phyloP scores from a whole-genome alignment of 2,329 filamentous ascomycete genomes.

The Lachnellula hyalina region DNA sequence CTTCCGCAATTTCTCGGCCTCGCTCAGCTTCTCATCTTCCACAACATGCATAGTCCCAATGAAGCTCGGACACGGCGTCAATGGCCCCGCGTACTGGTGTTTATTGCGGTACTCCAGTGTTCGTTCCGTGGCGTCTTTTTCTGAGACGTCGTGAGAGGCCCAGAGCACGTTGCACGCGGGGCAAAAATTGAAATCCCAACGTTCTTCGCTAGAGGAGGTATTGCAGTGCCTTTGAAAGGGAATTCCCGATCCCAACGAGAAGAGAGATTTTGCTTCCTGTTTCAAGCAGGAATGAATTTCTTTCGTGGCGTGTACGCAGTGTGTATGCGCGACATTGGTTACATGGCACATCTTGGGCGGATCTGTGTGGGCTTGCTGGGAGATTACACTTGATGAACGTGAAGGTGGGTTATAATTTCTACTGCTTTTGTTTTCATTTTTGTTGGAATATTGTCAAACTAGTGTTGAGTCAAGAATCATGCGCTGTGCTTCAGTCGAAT shows the following conservation, averaged over 20 bases:
- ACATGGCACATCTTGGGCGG: neutral
- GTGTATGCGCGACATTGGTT: neutral
- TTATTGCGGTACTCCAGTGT: neutral
- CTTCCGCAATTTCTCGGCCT: neutral
- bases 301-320: neutral
- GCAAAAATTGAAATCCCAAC: neutral
- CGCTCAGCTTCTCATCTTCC: neutral
- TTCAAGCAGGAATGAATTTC: neutral
- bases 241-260: neutral
- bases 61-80: neutral
- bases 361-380: neutral
- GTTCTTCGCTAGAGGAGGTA: neutral
- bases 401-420: neutral
- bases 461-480: neutral
- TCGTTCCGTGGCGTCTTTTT: neutral
- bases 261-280: neutral
- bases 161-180: neutral
- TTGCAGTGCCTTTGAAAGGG: neutral
- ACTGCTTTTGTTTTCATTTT: neutral
- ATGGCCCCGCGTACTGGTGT: neutral
- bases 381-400: neutral
- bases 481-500: neutral
- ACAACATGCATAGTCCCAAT: neutral
- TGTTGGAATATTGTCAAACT: neutral
- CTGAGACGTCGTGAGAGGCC: neutral